Evolutionary conservation across 768 basidiomycete genomes (phyloP).

Genomic region (Rhodotorula graminis): DNA sequence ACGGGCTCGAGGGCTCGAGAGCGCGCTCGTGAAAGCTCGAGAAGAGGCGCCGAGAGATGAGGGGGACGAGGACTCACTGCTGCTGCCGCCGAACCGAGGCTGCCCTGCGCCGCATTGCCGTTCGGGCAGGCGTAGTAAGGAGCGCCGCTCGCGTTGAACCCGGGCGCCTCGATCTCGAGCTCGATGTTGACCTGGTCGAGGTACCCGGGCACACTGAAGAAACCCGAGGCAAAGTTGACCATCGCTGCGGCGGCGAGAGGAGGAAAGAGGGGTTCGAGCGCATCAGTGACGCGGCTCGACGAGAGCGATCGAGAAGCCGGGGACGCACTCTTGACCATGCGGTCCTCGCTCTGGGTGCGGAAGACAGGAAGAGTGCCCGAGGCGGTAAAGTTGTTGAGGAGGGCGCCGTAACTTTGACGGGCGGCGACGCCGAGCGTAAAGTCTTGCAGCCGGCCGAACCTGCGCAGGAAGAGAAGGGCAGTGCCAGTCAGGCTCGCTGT

Average conservation of each 20-base stretch:
- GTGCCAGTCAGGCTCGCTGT: too few species aligned
- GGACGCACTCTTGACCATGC: constrained; percentile 49
- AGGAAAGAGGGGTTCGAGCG: too few species aligned
- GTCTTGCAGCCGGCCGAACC: constrained; percentile 71
- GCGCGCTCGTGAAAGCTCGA: too few species aligned
- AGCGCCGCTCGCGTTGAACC: constrained; percentile 44
- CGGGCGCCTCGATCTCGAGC: constrained; percentile 44
- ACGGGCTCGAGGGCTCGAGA: too few species aligned
- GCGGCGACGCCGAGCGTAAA: constrained; percentile 68
- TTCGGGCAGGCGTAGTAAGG: constrained; percentile 6
- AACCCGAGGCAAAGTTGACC: constrained; percentile 55
- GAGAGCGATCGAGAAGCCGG: constrained; percentile 47
- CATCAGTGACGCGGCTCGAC: too few species aligned
- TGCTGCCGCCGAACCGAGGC: constrained; percentile 12
- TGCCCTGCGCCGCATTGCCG: constrained; percentile 5
- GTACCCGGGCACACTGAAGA: constrained; percentile 45
- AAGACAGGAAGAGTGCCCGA: constrained; percentile 63
- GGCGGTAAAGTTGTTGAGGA: constrained; percentile 65
- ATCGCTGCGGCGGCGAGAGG: background rate
- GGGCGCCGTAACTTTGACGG: constrained; percentile 60
- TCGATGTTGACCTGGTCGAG: constrained; percentile 45
- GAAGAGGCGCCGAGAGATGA: too few species aligned
- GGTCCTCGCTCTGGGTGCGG: constrained; percentile 55
- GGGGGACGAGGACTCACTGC: background rate
- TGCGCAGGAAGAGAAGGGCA: constrained; percentile 38